Percentiles rank a stretch among this genome's conserved stretches.
Conservation (phyloP, 2,329 filamentous ascomycete genomes). For the Podosphaera aphanis region DNA sequence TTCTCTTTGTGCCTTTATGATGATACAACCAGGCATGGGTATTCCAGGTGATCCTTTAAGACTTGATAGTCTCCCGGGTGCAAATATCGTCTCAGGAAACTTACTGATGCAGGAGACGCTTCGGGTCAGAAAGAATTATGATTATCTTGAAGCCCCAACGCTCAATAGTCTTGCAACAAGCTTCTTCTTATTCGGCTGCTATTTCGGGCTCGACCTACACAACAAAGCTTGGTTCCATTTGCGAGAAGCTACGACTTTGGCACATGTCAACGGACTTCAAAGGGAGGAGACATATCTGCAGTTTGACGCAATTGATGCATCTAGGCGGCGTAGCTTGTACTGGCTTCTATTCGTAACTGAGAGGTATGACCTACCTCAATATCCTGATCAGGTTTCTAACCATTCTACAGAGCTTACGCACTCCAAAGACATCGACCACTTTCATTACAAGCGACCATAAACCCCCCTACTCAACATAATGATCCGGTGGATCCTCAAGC, state of each 20-base stretch:
- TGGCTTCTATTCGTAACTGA: slow-evolving; percentile 54
- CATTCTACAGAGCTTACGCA: slow-evolving; percentile 34
- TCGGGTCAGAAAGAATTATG: slow-evolving; percentile 37
- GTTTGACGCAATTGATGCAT: slow-evolving; percentile 33
- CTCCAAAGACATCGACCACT: slow-evolving; percentile 46
- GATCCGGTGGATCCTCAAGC: slow-evolving; percentile 32
- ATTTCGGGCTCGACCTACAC: slow-evolving; percentile 48
- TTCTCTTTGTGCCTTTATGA: slow-evolving; percentile 42
- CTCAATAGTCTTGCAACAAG: slow-evolving; percentile 44
- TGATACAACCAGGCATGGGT: slow-evolving; percentile 44
- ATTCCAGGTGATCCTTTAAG: slow-evolving; percentile 34
- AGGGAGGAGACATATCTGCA: slow-evolving; percentile 39
- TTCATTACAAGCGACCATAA: slow-evolving; percentile 45
- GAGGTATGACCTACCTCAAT: slow-evolving; percentile 24
- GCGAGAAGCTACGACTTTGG: slow-evolving; percentile 51
- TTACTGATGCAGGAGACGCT: slow-evolving; percentile 43
- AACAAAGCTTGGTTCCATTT: slow-evolving; percentile 61
- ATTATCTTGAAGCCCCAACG: slow-evolving; percentile 32
- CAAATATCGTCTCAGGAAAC: slow-evolving; percentile 38
- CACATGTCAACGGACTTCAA: slow-evolving; percentile 34
- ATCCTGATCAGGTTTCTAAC: background rate
- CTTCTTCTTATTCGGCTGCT: slow-evolving; percentile 54
- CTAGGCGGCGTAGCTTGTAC: slow-evolving; percentile 41
- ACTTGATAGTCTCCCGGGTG: slow-evolving; percentile 29
- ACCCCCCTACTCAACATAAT: slow-evolving; percentile 36